Conservation (phyloP, 345 rosid genomes). For the Rhodomyrtus tomentosa region DNA sequence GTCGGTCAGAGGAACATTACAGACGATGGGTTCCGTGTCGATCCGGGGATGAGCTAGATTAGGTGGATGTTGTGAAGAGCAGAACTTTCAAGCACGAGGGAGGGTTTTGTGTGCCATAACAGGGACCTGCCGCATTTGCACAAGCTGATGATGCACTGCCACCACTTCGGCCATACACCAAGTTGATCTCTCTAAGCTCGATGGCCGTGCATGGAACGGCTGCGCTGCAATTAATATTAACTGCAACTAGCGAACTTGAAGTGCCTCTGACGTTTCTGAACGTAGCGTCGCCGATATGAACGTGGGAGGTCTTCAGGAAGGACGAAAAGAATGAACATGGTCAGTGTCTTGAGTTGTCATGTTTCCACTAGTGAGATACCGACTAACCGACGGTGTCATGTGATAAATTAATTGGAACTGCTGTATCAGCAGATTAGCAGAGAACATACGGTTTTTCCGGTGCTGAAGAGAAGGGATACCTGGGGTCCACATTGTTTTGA, state of each 20-base stretch:
- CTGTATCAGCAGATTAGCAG: not conserved
- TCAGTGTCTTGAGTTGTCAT: not conserved
- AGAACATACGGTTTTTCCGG: not conserved
- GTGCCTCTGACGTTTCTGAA: conserved; percentile 9
- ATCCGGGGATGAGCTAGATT: not conserved
- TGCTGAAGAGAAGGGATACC: not conserved
- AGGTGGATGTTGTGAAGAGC: not conserved
- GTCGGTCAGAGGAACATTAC: not conserved
- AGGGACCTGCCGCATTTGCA: conserved; percentile 4
- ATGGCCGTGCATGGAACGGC: conserved; percentile 4
- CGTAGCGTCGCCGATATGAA: conserved; percentile 2
- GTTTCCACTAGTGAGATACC: not conserved
- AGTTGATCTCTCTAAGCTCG: conserved; percentile 7
- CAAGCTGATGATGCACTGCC: not conserved
- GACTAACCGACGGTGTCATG: not conserved
- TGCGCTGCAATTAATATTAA: conserved; percentile 5
- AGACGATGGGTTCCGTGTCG: not conserved
- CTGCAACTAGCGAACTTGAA: conserved; percentile 2
- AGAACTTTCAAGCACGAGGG: not conserved
- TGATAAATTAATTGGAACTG: not conserved
- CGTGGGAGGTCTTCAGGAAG: not conserved
- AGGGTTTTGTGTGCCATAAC: conserved; percentile 6
- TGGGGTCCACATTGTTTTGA: not conserved
- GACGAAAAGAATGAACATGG: not conserved
- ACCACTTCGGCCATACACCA: not conserved